Percentiles rank a stretch among this genome's conserved stretches.
phyloP scores from a whole-genome alignment of 192 early-diverging fungal species.

The Backusella australiensis region DNA sequence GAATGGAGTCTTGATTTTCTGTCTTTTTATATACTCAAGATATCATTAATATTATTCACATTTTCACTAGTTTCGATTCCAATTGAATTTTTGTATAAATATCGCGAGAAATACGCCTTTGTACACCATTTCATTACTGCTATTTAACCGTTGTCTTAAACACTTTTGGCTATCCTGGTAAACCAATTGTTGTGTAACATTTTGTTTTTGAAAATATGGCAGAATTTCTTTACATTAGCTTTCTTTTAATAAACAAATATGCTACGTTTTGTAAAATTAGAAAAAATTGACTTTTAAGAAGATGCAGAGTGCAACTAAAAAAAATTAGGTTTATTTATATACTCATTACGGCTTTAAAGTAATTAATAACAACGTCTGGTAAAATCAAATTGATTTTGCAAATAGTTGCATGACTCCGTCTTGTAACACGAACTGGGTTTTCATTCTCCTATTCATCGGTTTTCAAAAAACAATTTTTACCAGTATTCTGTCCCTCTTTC shows the following conservation, averaged over 20 bases:
- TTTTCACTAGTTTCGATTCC: background rate
- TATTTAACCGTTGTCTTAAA: background rate
- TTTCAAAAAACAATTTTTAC: background rate
- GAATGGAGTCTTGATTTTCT: background rate
- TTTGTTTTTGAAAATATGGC: background rate
- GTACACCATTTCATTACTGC: background rate
- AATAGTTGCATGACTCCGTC: background rate
- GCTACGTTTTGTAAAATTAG: background rate
- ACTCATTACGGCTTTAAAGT: too few species aligned
- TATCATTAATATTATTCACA: background rate
- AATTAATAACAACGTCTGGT: background rate
- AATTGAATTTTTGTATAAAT: background rate
- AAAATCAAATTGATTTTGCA: background rate
- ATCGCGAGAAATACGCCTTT: background rate
- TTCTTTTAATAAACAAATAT: background rate
- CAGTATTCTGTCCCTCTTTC: background rate
- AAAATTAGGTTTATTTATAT: too few species aligned
- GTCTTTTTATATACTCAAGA: background rate
- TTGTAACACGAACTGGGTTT: background rate
- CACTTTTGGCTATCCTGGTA: background rate
- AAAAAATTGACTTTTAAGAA: background rate
- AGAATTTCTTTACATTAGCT: background rate
- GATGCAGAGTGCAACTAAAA: background rate
- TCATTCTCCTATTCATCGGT: background rate
- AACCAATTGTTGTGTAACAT: background rate